Base-by-base conservation (phyloP, 106 monocot genomes). In the Dendrobium huoshanense region DNA sequence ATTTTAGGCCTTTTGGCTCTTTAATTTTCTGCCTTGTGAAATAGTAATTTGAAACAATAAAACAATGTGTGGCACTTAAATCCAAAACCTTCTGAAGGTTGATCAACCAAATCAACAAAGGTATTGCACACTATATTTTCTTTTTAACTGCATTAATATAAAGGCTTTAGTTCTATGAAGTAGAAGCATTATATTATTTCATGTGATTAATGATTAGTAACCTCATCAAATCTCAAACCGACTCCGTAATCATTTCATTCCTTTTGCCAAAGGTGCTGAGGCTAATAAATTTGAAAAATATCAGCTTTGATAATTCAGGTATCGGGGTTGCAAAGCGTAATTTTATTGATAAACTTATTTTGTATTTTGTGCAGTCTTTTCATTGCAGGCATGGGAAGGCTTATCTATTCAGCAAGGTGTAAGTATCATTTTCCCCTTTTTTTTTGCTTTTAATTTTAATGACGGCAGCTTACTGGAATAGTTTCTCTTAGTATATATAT, bases 351-450 rank as follows among this genome's bases (percentile, higher is more conserved):
- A 15, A 43, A 42, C 18, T 41, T 74, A 74, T 16, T 74, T 2
- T 74, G 42, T 74, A 44, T 44, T 83, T 7, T 75, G n/a, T 90
- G 18, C 88, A 91, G 91, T 55, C 82, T 74, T 91, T 91, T 79
- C 91, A 88, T 77, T 85, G 81, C 91, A 91, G 72, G 91, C 86
- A 91, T 79, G 91, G 91, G 77, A 91, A 91, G 73, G 91, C 91
- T 75, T 91, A 91, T 75, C 88, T 91, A 88, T 91, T 91, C 87
- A 80, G 80, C 82, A 86, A 86, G 78, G 86, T 91, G 91, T 91
- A 91, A 85, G 86, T 87, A 29, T 56, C 59, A 67, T 61, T 64
- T 48, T 7, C 45, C 29, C 0, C 3, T n/a, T 43, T 24, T 43
- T 79, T 40, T 31, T 17, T 37, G 17, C 24, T 22, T 51, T 51